phyloP scores from a whole-genome alignment of 2,329 filamentous ascomycete genomes.

The Monosporascus sp. region DNA sequence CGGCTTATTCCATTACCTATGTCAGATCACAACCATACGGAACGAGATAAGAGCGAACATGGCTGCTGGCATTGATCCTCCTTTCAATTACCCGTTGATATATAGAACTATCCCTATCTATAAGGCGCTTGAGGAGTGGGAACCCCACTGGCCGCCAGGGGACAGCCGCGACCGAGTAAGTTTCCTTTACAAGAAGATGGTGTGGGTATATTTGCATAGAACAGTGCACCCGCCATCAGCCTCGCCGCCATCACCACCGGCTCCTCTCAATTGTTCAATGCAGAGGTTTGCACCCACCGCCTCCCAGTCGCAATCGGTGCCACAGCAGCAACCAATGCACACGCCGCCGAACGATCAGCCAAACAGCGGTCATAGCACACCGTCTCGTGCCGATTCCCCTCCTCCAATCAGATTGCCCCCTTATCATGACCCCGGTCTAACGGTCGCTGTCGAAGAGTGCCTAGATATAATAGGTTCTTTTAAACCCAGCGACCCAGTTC shows the following conservation, averaged over 20 bases:
- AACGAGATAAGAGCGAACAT: constrained; percentile 69
- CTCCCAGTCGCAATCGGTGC: constrained; percentile 12
- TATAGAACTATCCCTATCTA: constrained; percentile 73
- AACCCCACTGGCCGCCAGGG: constrained; percentile 53
- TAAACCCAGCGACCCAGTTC: constrained; percentile 50
- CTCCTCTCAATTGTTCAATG: constrained; percentile 9
- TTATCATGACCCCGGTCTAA: constrained; percentile 47
- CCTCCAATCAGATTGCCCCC: constrained; percentile 41
- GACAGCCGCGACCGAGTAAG: constrained; percentile 53
- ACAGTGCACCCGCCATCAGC: constrained; percentile 52
- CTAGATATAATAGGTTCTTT: constrained; percentile 50
- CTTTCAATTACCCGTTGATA: constrained; percentile 67
- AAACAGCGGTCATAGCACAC: constrained; percentile 8
- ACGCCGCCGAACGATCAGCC: constrained; percentile 14
- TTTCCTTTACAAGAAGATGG: constrained; percentile 59
- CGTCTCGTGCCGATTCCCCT: constrained; percentile 33
- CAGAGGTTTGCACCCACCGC: constrained; percentile 13
- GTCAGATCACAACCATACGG: constrained; percentile 71
- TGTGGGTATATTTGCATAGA: constrained; percentile 59
- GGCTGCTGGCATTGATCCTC: constrained; percentile 54
- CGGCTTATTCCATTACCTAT: constrained; percentile 72
- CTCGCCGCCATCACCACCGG: constrained; percentile 10
- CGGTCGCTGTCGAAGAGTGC: constrained; percentile 50
- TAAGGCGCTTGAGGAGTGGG: constrained; percentile 67
- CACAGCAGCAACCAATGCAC: constrained; percentile 10